A percentile compares a stretch with the other conserved stretches of the same genome.
These are phyloP conservation scores for Fusarium haematococcum DNA, from an alignment of 2,329 filamentous ascomycete genomes.

Conservation along the genomic window DNA sequence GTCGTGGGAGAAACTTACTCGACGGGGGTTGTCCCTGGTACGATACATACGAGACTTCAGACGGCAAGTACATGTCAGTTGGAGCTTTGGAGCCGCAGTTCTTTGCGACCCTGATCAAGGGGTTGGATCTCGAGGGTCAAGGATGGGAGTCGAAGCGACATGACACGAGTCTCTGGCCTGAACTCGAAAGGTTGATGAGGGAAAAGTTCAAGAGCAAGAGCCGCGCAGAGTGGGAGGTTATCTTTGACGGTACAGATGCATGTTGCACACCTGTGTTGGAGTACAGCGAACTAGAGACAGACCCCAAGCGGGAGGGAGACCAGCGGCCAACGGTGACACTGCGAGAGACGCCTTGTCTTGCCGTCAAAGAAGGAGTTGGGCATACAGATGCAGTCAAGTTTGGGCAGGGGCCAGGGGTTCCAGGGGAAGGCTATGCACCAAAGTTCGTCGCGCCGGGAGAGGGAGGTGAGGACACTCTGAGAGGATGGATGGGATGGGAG, in stretches of 20 bases:
- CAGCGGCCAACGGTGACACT: conserved; percentile 79
- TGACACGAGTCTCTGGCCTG: conserved; percentile 75
- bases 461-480: conserved; percentile 77
- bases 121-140: conserved; percentile 69
- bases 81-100: conserved; percentile 92
- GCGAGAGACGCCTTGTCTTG: conserved; percentile 74
- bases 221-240: conserved; percentile 81
- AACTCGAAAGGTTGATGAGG: conserved; percentile 71
- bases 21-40: conserved; percentile 92
- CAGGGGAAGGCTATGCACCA: conserved; percentile 76
- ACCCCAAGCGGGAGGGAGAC: conserved; percentile 68
- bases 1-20: conserved; percentile 80
- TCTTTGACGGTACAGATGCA: conserved; percentile 93
- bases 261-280: conserved; percentile 91
- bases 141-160: conserved; percentile 65
- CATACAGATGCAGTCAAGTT: conserved; percentile 51
- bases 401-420: conserved; percentile 74
- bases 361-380: conserved; percentile 62
- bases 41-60: conserved; percentile 86
- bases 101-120: conserved; percentile 74
- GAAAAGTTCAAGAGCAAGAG: conserved; percentile 76
- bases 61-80: conserved; percentile 86
- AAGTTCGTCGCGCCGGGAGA: conserved; percentile 71
- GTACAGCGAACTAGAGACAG: conserved; percentile 74
- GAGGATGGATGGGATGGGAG: conserved; percentile 82